Conservation (phyloP, 2,329 filamentous ascomycete species). For the Gnomoniopsis sp. region DNA sequence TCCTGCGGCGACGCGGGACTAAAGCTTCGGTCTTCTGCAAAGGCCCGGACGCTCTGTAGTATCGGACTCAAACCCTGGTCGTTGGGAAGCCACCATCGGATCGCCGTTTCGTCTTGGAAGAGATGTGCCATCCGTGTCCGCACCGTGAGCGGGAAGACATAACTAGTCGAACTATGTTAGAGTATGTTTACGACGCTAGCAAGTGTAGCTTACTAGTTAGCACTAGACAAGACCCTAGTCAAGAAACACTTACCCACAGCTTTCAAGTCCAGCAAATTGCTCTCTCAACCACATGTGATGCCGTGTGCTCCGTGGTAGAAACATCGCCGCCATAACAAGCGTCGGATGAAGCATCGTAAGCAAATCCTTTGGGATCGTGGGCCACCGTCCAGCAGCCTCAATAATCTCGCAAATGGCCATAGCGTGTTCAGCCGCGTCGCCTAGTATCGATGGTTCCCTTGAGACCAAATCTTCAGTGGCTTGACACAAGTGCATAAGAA, state of each 20-base stretch:
- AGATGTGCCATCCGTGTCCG: constrained; percentile 72
- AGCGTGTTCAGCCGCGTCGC: constrained; percentile 56
- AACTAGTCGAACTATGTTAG: constrained; percentile 48
- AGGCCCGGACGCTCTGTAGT: constrained; percentile 72
- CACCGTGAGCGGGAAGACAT: constrained; percentile 74
- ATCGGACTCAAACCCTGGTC: constrained; percentile 72
- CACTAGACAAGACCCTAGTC: constrained; percentile 1
- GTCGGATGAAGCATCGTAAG: constrained; percentile 72
- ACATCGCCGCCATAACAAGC: constrained; percentile 72
- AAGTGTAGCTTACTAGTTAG: background rate
- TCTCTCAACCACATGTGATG: constrained; percentile 76
- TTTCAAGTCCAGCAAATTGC: constrained; percentile 76
- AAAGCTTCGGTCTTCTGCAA: constrained; percentile 73
- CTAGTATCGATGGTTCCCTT: constrained; percentile 51
- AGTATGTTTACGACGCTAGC: background rate
- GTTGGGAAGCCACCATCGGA: constrained; percentile 86
- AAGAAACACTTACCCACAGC: constrained; percentile 64
- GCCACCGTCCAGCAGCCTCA: constrained; percentile 72
- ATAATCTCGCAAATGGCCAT: constrained; percentile 73
- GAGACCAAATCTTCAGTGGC: constrained; percentile 55
- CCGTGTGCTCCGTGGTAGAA: constrained; percentile 70
- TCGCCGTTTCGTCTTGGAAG: constrained; percentile 69
- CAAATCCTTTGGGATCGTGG: constrained; percentile 65
- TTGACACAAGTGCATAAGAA: constrained; percentile 78
- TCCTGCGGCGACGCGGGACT: constrained; percentile 53